Conservation (phyloP, 805 yeast genomes). For the Cyberlindnera maclurae region DNA sequence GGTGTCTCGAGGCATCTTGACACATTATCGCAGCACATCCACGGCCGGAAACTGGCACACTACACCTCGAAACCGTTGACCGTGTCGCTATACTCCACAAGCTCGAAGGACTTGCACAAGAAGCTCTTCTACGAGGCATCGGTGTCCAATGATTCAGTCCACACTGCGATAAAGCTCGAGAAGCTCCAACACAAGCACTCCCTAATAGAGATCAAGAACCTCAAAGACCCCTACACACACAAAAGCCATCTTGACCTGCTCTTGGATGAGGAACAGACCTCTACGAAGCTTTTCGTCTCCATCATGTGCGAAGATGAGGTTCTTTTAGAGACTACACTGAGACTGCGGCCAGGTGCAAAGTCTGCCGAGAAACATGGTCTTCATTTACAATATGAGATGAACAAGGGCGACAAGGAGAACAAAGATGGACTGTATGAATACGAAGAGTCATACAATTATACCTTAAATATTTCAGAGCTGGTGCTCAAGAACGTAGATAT, state of each 20-base stretch:
- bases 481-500: neutral
- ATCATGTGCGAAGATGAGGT: neutral
- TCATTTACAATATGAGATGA: neutral
- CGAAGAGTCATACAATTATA: slow-evolving; percentile 1
- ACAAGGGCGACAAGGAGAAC: neutral
- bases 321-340: neutral
- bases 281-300: slow-evolving; percentile 2
- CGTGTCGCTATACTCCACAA: slow-evolving; percentile 1
- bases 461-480: neutral
- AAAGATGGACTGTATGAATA: slow-evolving; percentile 1
- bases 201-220: slow-evolving; percentile 1
- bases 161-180: neutral
- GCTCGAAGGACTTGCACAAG: neutral
- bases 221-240: neutral
- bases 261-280: slow-evolving; percentile 1
- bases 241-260: slow-evolving; percentile 1
- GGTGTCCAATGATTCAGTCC: neutral
- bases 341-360: neutral
- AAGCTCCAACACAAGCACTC: slow-evolving; percentile 1
- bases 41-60: neutral
- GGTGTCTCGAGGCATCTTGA: slow-evolving; percentile 1
- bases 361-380: slow-evolving; percentile 1
- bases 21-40: neutral
- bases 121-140: slow-evolving; percentile 1
- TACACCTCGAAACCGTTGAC: neutral